Evolutionary conservation across 202 grass and related monocot genomes (phyloP).

Genomic region (Miscanthus sacchariflorus): DNA sequence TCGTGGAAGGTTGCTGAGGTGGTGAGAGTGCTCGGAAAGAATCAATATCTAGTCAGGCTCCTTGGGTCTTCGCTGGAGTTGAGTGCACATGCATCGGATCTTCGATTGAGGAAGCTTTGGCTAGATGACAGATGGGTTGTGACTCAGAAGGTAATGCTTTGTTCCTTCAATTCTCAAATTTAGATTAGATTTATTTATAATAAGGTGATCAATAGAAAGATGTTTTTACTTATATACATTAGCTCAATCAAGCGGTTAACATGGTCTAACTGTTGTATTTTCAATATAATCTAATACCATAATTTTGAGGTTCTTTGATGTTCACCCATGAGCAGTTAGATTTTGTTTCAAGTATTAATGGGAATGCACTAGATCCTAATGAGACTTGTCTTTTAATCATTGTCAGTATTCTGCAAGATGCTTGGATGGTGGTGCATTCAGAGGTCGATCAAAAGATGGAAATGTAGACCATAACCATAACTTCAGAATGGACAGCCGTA

Average conservation of each 20-base stretch:
- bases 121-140: constrained; percentile 65
- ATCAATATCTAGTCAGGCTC: constrained; percentile 58
- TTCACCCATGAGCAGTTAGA: neutral
- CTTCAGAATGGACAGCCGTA: constrained; percentile 24
- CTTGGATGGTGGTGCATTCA: constrained; percentile 38
- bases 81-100: constrained; percentile 45
- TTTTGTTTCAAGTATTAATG: neutral
- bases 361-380: neutral
- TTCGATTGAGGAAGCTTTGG: constrained; percentile 73
- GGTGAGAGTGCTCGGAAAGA: constrained; percentile 48
- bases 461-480: constrained; percentile 20
- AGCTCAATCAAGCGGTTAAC: constrained; percentile 16
- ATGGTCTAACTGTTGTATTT: constrained; percentile 2
- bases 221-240: constrained; percentile 5
- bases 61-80: constrained; percentile 63
- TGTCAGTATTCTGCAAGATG: constrained; percentile 62
- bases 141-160: constrained; percentile 67
- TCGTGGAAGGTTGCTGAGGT: constrained; percentile 84
- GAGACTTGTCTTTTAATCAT: constrained; percentile 13
- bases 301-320: neutral
- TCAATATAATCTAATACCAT: neutral
- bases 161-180: constrained; percentile 29
- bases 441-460: constrained; percentile 48
- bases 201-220: constrained; percentile 1
- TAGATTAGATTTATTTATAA: constrained; percentile 14